Evolutionary conservation across 371 early-diverging fungal genomes (phyloP).

Genomic region (Saksenaea oblongispora): DNA sequence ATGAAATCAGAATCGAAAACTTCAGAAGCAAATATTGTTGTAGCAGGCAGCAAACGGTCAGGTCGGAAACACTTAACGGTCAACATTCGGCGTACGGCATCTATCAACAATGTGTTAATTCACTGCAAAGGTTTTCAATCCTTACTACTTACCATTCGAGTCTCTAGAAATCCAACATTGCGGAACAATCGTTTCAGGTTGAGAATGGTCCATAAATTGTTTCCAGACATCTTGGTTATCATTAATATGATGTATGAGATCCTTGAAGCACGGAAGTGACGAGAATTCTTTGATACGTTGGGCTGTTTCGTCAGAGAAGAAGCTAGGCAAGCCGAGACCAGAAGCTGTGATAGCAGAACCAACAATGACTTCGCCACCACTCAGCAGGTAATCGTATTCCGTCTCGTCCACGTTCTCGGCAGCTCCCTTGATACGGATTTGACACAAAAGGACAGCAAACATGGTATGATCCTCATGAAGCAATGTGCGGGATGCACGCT

Average conservation of each 20-base stretch:
- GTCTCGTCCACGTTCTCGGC: constrained; percentile 65
- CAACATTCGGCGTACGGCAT: constrained; percentile 73
- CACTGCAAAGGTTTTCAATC: background rate
- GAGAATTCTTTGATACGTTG: constrained; percentile 55
- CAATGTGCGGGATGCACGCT: constrained; percentile 81
- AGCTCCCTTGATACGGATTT: constrained; percentile 77
- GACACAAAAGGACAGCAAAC: constrained; percentile 85
- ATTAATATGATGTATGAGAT: constrained; percentile 55
- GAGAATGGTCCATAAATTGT: constrained; percentile 52
- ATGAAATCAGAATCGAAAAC: constrained; percentile 72
- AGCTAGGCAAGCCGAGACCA: constrained; percentile 41
- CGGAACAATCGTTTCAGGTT: constrained; percentile 70
- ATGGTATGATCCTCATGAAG: constrained; percentile 92
- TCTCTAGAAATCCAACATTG: constrained; percentile 58
- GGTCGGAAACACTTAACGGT: constrained; percentile 88
- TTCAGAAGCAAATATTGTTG: constrained; percentile 73
- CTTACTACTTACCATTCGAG: constrained; percentile 51
- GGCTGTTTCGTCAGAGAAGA: constrained; percentile 69
- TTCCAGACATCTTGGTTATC: constrained; percentile 58
- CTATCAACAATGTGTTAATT: constrained; percentile 23
- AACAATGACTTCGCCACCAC: constrained; percentile 54
- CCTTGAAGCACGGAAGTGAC: constrained; percentile 57
- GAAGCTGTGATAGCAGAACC: constrained; percentile 45
- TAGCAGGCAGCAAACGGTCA: constrained; percentile 81
- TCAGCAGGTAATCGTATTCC: constrained; percentile 73